phyloP scores from a whole-genome alignment of 1,284 basidiomycete species.

The Leccinum discolor region DNA sequence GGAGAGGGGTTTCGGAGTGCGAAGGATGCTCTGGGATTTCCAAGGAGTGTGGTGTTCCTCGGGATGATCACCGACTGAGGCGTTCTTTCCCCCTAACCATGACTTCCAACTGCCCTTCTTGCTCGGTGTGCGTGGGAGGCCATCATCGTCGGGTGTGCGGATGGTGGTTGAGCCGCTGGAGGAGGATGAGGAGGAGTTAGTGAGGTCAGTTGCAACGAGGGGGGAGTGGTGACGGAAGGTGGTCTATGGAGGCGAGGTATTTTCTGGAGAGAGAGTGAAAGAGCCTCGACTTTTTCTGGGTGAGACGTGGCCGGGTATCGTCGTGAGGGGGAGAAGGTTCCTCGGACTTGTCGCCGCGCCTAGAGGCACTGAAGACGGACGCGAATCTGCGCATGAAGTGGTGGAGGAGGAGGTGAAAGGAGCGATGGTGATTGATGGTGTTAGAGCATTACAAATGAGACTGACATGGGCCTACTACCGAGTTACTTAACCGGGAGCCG shows the following conservation, averaged over 20 bases:
- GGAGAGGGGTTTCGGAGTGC: slow-evolving; percentile 18
- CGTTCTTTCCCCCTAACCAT: slow-evolving; percentile 49
- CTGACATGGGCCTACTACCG: slow-evolving; percentile 27
- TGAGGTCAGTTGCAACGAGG: slow-evolving; percentile 25
- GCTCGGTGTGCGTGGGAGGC: slow-evolving; percentile 37
- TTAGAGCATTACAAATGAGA: slow-evolving; percentile 37
- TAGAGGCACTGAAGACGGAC: slow-evolving; percentile 50
- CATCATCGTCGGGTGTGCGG: slow-evolving; percentile 64
- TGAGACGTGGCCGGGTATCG: slow-evolving; percentile 11
- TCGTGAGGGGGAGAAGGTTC: slow-evolving; percentile 22
- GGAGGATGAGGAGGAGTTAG: slow-evolving; percentile 54
- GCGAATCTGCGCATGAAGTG: slow-evolving; percentile 51
- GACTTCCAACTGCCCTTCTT: slow-evolving; percentile 49
- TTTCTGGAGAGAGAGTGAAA: slow-evolving; percentile 34
- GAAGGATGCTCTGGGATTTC: slow-evolving; percentile 13
- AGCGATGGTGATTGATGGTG: slow-evolving; percentile 11
- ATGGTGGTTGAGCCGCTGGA: slow-evolving; percentile 61
- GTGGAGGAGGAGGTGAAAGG: slow-evolving; percentile 19
- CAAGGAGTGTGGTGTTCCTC: slow-evolving; percentile 19
- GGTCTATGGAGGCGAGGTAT: slow-evolving; percentile 14
- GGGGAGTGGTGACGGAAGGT: slow-evolving; percentile 15
- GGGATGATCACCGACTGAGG: slow-evolving; percentile 19
- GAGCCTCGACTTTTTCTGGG: slow-evolving; percentile 19
- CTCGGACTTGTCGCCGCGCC: slow-evolving; percentile 50
- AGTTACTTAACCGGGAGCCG: slow-evolving; percentile 22